Evolutionary conservation across 1,139 yeast genomes (phyloP).

Genomic region (Tardiomyces depauwii): DNA sequence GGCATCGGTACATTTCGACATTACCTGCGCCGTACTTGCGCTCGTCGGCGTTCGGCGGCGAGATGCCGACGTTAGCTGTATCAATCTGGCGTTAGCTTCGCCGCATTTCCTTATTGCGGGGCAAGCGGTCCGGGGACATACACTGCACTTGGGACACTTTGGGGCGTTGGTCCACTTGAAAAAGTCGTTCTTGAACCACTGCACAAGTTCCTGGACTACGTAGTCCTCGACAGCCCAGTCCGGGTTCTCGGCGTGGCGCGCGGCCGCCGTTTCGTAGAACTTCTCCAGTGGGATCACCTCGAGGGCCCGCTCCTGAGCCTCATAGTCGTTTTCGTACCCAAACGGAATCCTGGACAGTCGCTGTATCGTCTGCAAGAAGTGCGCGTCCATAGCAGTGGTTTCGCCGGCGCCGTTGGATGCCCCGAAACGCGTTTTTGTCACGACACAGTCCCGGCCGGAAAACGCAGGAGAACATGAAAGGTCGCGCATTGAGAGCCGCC

Average conservation of each 20-base stretch:
- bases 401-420: too few species aligned
- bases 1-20: slow-evolving; percentile 57
- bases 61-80: slow-evolving; percentile 17
- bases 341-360: neutral
- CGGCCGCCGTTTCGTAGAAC: slow-evolving; percentile 30
- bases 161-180: slow-evolving; percentile 79
- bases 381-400: neutral
- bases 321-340: slow-evolving; percentile 4
- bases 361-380: neutral
- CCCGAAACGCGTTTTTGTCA: too few species aligned
- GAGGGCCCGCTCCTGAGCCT: slow-evolving; percentile 26
- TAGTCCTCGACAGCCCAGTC: slow-evolving; percentile 51
- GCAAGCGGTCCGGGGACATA: too few species aligned
- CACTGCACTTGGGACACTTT: slow-evolving; percentile 44
- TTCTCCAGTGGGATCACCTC: slow-evolving; percentile 28
- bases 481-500: too few species aligned
- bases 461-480: too few species aligned
- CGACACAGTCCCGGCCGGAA: too few species aligned
- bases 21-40: slow-evolving; percentile 34
- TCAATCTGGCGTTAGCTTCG: neutral
- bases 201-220: slow-evolving; percentile 53
- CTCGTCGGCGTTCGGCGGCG: slow-evolving; percentile 34
- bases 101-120: too few species aligned
- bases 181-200: slow-evolving; percentile 69
- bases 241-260: slow-evolving; percentile 22